Conservation (phyloP, 345 rosid species). For the Rhodamnia argentea region DNA sequence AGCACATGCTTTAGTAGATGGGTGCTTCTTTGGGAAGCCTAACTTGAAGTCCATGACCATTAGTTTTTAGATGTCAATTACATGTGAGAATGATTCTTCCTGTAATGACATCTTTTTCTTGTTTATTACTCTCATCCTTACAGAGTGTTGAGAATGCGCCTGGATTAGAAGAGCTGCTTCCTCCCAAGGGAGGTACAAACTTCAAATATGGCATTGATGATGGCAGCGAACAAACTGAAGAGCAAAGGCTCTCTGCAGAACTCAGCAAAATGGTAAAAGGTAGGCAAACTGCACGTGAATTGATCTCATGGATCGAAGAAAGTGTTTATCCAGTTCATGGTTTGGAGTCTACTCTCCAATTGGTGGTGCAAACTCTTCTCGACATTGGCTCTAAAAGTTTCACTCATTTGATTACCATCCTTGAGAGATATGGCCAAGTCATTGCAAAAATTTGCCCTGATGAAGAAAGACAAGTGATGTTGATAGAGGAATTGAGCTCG, state of each 20-base stretch:
- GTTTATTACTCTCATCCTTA: conserved; percentile 3
- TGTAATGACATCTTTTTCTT: not conserved
- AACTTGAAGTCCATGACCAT: not conserved
- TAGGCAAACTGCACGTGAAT: conserved; percentile 70
- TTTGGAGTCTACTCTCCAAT: conserved; percentile 48
- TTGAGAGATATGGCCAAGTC: conserved; percentile 95
- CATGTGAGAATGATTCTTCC: not conserved
- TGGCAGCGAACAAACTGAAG: conserved; percentile 63
- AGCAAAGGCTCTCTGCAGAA: conserved; percentile 60
- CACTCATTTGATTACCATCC: conserved; percentile 85
- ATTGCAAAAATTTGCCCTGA: conserved; percentile 68
- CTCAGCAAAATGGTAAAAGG: conserved; percentile 77
- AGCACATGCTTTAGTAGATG: not conserved
- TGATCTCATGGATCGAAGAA: conserved; percentile 80
- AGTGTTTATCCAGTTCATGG: conserved; percentile 60
- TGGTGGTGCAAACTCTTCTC: conserved; percentile 81
- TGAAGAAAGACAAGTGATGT: conserved; percentile 64
- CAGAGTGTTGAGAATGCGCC: conserved; percentile 92
- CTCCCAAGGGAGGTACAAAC: conserved; percentile 68
- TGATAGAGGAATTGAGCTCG: conserved; percentile 71
- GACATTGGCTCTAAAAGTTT: conserved; percentile 97
- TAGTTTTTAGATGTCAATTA: not conserved
- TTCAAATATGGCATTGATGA: conserved; percentile 55
- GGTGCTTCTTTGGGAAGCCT: not conserved
- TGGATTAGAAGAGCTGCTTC: conserved; percentile 82